phyloP scores from a whole-genome alignment of 495 filamentous ascomycete genomes.

The Aspergillus baeticus region DNA sequence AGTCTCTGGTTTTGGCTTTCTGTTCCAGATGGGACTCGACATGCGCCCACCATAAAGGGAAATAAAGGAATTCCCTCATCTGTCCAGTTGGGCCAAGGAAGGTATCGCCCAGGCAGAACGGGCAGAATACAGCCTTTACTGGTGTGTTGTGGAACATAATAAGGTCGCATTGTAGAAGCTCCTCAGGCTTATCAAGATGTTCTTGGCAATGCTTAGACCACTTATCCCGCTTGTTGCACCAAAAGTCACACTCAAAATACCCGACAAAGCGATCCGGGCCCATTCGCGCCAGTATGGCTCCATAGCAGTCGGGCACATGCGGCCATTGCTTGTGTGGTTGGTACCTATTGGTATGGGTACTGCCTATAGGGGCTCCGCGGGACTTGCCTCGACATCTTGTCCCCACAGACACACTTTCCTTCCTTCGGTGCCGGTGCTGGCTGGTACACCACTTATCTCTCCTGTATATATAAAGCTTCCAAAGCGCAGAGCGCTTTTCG shows the following conservation, averaged over 20 bases:
- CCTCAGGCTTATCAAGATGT: not conserved
- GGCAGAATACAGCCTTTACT: slow-evolving; percentile 1
- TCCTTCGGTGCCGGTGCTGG: too few species aligned
- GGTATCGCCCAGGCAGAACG: not conserved
- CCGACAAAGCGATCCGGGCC: slow-evolving; percentile 6
- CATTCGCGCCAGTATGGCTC: not conserved
- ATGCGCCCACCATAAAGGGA: slow-evolving; percentile 1
- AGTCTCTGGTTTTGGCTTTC: not conserved
- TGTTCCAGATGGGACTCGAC: not conserved
- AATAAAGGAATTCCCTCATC: not conserved
- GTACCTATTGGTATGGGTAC: slow-evolving; percentile 2
- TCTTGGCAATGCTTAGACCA: slow-evolving; percentile 5
- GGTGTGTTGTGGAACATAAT: slow-evolving; percentile 1
- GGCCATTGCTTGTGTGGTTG: slow-evolving; percentile 11
- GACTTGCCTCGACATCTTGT: too few species aligned
- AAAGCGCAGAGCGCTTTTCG: too few species aligned
- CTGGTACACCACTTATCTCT: too few species aligned
- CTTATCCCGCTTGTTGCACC: slow-evolving; percentile 10
- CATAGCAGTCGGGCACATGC: slow-evolving; percentile 15
- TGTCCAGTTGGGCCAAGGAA: not conserved
- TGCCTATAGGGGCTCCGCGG: slow-evolving; percentile 8
- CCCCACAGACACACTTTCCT: too few species aligned
- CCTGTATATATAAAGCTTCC: too few species aligned
- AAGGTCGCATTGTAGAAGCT: slow-evolving; percentile 1
- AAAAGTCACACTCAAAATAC: slow-evolving; percentile 17